Conservation (phyloP, 495 filamentous ascomycete species). For the Amorphotheca resinae region DNA sequence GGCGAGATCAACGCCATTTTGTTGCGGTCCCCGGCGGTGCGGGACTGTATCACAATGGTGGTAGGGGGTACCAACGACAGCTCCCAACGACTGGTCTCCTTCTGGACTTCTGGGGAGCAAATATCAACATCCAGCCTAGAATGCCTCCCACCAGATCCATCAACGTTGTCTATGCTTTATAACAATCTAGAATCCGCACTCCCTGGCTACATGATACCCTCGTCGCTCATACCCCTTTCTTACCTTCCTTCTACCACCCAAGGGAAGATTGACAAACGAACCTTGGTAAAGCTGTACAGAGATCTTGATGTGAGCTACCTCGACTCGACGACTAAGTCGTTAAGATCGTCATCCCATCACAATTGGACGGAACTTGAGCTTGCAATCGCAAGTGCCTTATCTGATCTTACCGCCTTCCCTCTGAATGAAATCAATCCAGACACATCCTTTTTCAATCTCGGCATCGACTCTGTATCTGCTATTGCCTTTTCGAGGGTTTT, state of each 20-base stretch:
- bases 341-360: slow-evolving; percentile 18
- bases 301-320: slow-evolving; percentile 14
- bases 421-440: slow-evolving; percentile 30
- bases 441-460: slow-evolving; percentile 49
- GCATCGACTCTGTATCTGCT: slow-evolving; percentile 71
- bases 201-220: slow-evolving; percentile 58
- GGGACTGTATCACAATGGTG: slow-evolving; percentile 42
- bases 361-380: slow-evolving; percentile 28
- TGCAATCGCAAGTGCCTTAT: slow-evolving; percentile 37
- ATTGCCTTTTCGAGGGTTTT: slow-evolving; percentile 50
- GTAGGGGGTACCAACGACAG: slow-evolving; percentile 20
- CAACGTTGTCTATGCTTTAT: slow-evolving; percentile 28
- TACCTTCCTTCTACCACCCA: slow-evolving; percentile 48
- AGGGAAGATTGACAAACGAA: slow-evolving; percentile 47
- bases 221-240: slow-evolving; percentile 51
- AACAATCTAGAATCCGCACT: slow-evolving; percentile 30
- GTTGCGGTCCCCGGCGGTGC: slow-evolving; percentile 28
- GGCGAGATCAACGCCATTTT: slow-evolving; percentile 59
- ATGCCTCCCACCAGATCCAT: slow-evolving; percentile 9
- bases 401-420: slow-evolving; percentile 33
- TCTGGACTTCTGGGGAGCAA: slow-evolving; percentile 35
- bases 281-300: slow-evolving; percentile 25
- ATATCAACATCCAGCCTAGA: slow-evolving; percentile 21
- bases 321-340: slow-evolving; percentile 8
- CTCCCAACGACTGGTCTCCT: slow-evolving; percentile 39